Evolutionary conservation across 306 rosid species (phyloP).

Genomic region (Vicia faba): DNA sequence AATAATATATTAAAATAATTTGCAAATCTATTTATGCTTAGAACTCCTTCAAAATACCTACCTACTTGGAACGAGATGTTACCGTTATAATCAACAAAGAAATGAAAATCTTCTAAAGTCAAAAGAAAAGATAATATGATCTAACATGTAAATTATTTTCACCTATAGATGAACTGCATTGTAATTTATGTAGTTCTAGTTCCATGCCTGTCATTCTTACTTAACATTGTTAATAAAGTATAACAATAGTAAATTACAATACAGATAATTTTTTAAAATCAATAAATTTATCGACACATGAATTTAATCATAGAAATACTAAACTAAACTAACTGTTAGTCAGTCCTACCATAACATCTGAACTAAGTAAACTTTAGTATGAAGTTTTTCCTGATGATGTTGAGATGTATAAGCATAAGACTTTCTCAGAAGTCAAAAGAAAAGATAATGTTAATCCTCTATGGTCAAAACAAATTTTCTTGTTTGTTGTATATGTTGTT

Average conservation of each 20-base stretch:
- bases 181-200: not conserved
- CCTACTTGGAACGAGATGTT: no score
- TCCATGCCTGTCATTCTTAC: not conserved
- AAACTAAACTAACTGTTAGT: slow-evolving; percentile 3
- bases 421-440: not conserved
- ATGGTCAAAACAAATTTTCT: not conserved
- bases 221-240: not conserved
- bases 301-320: slow-evolving; percentile 1
- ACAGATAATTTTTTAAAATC: not conserved
- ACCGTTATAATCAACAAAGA: not conserved
- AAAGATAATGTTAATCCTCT: not conserved
- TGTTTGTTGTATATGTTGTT: slow-evolving; percentile 14
- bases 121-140: not conserved
- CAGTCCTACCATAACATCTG: slow-evolving; percentile 23
- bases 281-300: not conserved
- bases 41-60: no score
- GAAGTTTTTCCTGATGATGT: slow-evolving; percentile 7
- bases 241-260: not conserved
- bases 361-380: slow-evolving; percentile 11
- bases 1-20: no score
- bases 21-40: no score
- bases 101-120: not conserved
- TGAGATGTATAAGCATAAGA: not conserved
- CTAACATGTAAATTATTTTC: slow-evolving; percentile 14
- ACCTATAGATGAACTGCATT: not conserved